These are phyloP conservation scores for Lantana camara DNA, from an alignment of 257 asterid species.

Conservation along the genomic window DNA sequence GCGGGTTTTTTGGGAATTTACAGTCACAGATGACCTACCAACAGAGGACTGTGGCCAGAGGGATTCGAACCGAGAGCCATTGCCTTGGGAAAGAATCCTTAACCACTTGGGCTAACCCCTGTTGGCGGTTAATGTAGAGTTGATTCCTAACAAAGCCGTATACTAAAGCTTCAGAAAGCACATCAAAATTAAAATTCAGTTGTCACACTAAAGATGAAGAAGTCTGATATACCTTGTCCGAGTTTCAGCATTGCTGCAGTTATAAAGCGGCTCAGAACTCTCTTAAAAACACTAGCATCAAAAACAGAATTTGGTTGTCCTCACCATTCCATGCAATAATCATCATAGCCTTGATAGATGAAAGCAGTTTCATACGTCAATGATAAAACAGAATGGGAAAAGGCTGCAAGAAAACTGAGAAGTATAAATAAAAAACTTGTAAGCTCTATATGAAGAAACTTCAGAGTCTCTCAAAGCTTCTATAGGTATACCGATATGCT, in stretches of 20 bases:
- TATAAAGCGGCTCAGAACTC: conserved; percentile 90
- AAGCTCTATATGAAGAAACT: conserved; percentile 93
- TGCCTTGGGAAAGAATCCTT: no score
- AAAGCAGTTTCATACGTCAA: conserved; percentile 31
- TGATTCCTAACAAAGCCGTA: no score
- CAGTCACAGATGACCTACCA: no score
- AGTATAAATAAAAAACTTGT: conserved; percentile 74
- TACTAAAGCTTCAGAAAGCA: conserved; percentile 9
- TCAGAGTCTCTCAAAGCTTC: conserved; percentile 99
- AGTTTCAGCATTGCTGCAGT: conserved; percentile 98
- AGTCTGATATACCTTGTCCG: conserved; percentile 95
- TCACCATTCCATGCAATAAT: conserved; percentile 98
- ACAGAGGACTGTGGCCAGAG: no score
- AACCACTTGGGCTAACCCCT: no score
- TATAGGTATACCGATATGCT: conserved; percentile 87
- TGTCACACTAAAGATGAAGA: conserved; percentile 15
- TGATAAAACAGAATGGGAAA: conserved; percentile 20
- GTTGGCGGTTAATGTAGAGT: no score
- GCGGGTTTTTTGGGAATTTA: no score
- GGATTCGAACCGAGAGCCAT: no score
- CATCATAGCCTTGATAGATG: conserved; percentile 80
- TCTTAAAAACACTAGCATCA: conserved; percentile 66
- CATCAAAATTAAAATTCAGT: conserved; percentile 4
- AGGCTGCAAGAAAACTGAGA: conserved; percentile 16
- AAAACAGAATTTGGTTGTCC: conserved; percentile 63